phyloP scores from a whole-genome alignment of 176 grass and related monocot genomes.

The Eremochloa ophiuroides region DNA sequence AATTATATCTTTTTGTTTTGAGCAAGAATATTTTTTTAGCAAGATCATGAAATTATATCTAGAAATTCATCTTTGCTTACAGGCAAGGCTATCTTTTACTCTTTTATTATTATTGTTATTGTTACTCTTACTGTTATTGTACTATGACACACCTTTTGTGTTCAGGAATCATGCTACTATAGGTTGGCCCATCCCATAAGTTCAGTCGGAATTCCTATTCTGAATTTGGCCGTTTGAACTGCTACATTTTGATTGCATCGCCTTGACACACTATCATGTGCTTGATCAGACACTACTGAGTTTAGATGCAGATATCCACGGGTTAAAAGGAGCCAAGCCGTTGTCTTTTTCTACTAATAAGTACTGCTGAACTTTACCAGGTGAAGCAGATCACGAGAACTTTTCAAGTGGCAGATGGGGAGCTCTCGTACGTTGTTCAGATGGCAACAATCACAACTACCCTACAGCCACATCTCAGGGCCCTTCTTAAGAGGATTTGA shows the following conservation, averaged over 20 bases:
- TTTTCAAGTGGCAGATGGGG: constrained; percentile 49
- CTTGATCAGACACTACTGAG: not conserved
- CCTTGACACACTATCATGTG: not conserved
- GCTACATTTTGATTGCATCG: not conserved
- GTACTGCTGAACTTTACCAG: constrained; percentile 27
- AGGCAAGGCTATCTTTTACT: not conserved
- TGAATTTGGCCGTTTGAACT: not conserved
- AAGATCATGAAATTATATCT: too few species aligned
- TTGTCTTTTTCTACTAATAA: not conserved
- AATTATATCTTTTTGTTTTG: too few species aligned
- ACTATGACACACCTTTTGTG: not conserved
- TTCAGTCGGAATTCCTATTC: not conserved
- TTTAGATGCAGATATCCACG: not conserved
- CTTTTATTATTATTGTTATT: not conserved
- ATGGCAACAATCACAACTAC: constrained; percentile 56
- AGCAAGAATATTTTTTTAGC: too few species aligned
- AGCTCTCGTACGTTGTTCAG: constrained; percentile 70
- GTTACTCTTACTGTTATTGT: too few species aligned
- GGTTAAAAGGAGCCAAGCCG: not conserved
- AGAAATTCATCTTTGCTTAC: not conserved
- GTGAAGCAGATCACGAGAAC: constrained; percentile 78
- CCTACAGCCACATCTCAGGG: constrained; percentile 69
- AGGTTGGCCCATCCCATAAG: not conserved
- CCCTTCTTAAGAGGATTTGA: constrained; percentile 70
- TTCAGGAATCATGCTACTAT: not conserved